Conservation (phyloP, 1,139 yeast genomes). For the Geotrichum carabidarum region DNA sequence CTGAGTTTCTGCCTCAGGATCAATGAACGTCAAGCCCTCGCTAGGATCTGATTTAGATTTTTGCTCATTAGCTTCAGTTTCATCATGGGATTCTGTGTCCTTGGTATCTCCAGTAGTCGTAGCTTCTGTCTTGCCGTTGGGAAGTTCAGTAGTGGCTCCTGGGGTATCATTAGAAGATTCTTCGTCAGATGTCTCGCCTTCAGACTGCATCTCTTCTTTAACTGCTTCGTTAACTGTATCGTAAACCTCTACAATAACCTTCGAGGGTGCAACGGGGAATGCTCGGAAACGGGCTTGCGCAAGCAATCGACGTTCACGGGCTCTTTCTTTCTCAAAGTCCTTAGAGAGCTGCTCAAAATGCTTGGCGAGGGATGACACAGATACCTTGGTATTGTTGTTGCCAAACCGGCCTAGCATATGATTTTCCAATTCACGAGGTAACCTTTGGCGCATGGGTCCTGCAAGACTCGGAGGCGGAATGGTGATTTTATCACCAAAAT, state of each 20-base stretch:
- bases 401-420: constrained; percentile 26
- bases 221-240: constrained; percentile 89
- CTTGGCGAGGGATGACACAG: constrained; percentile 41
- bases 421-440: constrained; percentile 31
- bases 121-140: neutral
- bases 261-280: constrained; percentile 66
- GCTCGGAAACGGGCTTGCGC: constrained; percentile 64
- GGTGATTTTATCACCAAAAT: constrained; percentile 11
- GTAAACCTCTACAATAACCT: constrained; percentile 88
- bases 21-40: neutral
- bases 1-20: neutral
- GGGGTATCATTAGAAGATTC: constrained; percentile 24
- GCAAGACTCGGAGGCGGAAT: constrained; percentile 12
- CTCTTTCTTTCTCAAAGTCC: constrained; percentile 86
- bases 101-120: too few relatives aligned
- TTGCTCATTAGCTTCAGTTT: too few relatives aligned
- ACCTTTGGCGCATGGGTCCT: constrained; percentile 25
- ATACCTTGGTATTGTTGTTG: constrained; percentile 14
- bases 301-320: constrained; percentile 63
- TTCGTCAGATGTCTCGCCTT: constrained; percentile 28
- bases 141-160: constrained; percentile 2
- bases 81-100: too few relatives aligned
- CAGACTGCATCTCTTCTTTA: constrained; percentile 41
- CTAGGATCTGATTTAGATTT: too few relatives aligned
- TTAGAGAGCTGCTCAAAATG: constrained; percentile 76